These are phyloP conservation scores for Biancaea sappan DNA, from an alignment of 306 rosid genomes.

Conservation along the genomic window DNA sequence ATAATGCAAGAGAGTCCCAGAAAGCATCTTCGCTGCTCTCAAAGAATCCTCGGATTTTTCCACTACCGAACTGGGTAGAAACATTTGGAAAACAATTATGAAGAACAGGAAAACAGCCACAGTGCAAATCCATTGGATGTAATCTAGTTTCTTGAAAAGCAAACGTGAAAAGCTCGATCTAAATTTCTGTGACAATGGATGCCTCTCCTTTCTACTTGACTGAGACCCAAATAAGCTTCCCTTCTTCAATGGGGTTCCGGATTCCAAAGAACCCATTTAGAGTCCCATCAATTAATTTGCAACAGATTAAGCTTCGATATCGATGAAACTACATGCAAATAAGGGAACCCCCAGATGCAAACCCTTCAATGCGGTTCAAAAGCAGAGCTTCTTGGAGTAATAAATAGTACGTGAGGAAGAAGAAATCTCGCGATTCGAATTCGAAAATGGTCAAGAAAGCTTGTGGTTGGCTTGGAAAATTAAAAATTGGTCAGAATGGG, in stretches of 20 bases:
- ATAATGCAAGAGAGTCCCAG: conserved; percentile 47
- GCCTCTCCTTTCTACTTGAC: conserved; percentile 53
- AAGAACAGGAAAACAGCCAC: conserved; percentile 77
- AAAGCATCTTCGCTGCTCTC: conserved; percentile 45
- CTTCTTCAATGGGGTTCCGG: conserved; percentile 65
- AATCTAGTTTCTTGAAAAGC: conserved; percentile 76
- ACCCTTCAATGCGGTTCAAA: conserved; percentile 23
- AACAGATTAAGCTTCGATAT: conserved; percentile 35
- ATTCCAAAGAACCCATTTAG: conserved; percentile 91
- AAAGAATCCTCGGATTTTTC: conserved; percentile 51
- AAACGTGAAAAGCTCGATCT: conserved; percentile 92
- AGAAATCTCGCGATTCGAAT: conserved; percentile 22
- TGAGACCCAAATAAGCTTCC: conserved; percentile 63
- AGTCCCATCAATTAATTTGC: conserved; percentile 56
- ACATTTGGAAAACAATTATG: conserved; percentile 82
- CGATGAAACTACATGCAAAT: conserved; percentile 28
- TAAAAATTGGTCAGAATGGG: conserved; percentile 23
- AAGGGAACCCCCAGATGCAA: conserved; percentile 28
- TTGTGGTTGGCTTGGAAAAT: conserved; percentile 40
- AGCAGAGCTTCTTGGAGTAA: conserved; percentile 1
- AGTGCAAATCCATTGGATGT: conserved; percentile 92
- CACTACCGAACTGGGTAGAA: conserved; percentile 75
- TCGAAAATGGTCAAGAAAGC: conserved; percentile 37
- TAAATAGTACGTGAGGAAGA: conserved; percentile 17
- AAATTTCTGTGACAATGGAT: conserved; percentile 70